Conservation (phyloP, 2,329 filamentous ascomycete genomes). For the Gyromitra esculenta region DNA sequence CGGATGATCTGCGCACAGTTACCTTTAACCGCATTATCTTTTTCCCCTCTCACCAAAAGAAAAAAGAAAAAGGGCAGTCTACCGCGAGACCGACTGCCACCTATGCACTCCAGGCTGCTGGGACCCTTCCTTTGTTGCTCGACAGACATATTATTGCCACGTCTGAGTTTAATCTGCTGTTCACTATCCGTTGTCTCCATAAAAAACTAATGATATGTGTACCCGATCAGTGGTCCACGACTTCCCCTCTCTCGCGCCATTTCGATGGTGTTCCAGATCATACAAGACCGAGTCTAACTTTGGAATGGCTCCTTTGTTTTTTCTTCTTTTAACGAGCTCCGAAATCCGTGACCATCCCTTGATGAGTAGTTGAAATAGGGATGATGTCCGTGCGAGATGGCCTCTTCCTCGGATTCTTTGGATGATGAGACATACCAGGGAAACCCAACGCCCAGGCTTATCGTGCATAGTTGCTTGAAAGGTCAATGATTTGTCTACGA, state of each 20-base stretch:
- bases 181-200: constrained; percentile 39
- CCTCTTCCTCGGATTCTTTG: constrained; percentile 13
- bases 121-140: not conserved
- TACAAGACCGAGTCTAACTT: constrained; percentile 34
- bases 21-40: constrained; percentile 24
- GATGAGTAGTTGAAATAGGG: constrained; percentile 42
- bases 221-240: constrained; percentile 34
- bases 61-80: constrained; percentile 16
- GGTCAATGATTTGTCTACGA: constrained; percentile 36
- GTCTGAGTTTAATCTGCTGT: constrained; percentile 10
- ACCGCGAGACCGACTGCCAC: constrained; percentile 29
- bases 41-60: too few relatives aligned
- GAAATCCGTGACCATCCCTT: constrained; percentile 38
- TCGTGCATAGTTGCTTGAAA: constrained; percentile 8
- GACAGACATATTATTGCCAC: constrained; percentile 28
- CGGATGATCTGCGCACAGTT: constrained; percentile 18
- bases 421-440: constrained; percentile 39
- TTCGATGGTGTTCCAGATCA: constrained; percentile 45
- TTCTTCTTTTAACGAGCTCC: constrained; percentile 16
- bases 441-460: constrained; percentile 28
- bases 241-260: constrained; percentile 31
- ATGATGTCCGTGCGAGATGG: constrained; percentile 39
- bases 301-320: constrained; percentile 15
- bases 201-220: constrained; percentile 19
- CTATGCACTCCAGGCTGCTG: constrained; percentile 19